Base-by-base conservation (phyloP, 371 early-diverging fungal genomes). In the Chytridium lagenaria region DNA sequence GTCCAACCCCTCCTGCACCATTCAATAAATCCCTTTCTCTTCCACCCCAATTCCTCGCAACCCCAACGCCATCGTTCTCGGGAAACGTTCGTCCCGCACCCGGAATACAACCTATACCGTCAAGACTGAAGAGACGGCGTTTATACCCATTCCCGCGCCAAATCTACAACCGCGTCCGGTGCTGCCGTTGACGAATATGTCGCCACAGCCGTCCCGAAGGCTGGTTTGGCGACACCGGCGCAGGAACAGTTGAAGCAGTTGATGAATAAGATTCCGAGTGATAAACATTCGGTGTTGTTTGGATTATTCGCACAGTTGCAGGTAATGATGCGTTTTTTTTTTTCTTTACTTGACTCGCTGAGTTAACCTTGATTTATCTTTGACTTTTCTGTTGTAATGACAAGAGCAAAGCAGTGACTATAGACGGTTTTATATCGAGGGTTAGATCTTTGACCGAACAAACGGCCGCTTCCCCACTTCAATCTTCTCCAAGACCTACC, bases 321-420 rank as follows among this genome's bases (percentile, higher is more conserved):
- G 63, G 63, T 63, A 44, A 44, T n/a, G n/a, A n/a, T 44, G 44
- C 12, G 44, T 44, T 52, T 10, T 52, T 52, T 12, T 52, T 52
- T 52, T 52, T 12, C 26, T 26, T 52, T 52, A 52, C 23, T 5
- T 44, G 44, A 44, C 44, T 44, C 44, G 7, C 19, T 44, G 44
- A 7, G 7, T 44, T 44, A 7, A 7, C 44, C 19, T 44, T 44
- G 7, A n/a, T n/a, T n/a, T n/a, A n/a, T n/a, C n/a, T 55, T 55
- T 55, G 10, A 30, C 26, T 10, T 55, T 55, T 55, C 23, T 23
- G 7, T 26, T 55, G 23, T 7, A 55, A 7, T 55, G 26, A 55
- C 7, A 10, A 55, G 57, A 55, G 26, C 57, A 30, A 30, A 23
- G 23, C 10, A 15, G 10, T 55, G 5, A 55, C 57, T 23, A 26